Percentiles rank a stretch among this genome's conserved stretches.
These are phyloP conservation scores for Eucalyptus caleyi DNA, from an alignment of 345 rosid species.

Conservation along the genomic window DNA sequence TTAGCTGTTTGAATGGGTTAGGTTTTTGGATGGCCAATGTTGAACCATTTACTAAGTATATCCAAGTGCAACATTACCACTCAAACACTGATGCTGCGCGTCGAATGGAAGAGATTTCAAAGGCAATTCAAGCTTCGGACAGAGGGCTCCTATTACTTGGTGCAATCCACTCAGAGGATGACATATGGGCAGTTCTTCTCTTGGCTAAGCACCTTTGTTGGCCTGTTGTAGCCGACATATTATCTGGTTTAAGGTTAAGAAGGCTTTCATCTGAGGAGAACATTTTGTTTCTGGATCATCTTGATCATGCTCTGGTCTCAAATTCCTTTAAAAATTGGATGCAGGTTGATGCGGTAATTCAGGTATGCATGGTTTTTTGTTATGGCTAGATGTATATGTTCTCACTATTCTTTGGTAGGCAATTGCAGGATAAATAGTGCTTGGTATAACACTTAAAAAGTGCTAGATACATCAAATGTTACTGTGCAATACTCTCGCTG, in stretches of 20 bases:
- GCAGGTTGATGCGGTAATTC: slow-evolving; percentile 61
- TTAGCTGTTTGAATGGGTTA: slow-evolving; percentile 68
- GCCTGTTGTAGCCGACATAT: slow-evolving; percentile 87
- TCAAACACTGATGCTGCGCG: slow-evolving; percentile 3
- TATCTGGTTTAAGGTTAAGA: slow-evolving; percentile 89
- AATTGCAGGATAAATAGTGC: not conserved
- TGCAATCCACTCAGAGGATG: slow-evolving; percentile 68
- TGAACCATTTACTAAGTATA: slow-evolving; percentile 77
- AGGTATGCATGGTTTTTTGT: slow-evolving; percentile 25
- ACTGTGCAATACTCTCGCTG: not conserved
- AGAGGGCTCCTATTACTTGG: slow-evolving; percentile 68
- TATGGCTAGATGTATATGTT: not conserved
- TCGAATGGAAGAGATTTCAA: slow-evolving; percentile 39
- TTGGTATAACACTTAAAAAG: not conserved
- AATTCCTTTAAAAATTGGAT: slow-evolving; percentile 45
- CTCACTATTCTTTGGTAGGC: not conserved
- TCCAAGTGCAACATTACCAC: slow-evolving; percentile 30
- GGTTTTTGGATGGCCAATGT: slow-evolving; percentile 61
- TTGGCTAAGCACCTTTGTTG: slow-evolving; percentile 75
- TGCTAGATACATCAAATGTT: not conserved
- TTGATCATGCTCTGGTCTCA: slow-evolving; percentile 80
- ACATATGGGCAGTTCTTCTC: slow-evolving; percentile 81
- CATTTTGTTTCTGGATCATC: slow-evolving; percentile 59
- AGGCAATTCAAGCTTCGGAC: slow-evolving; percentile 36
- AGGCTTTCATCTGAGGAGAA: slow-evolving; percentile 35